Base-by-base conservation (phyloP, 208 protist species). In the Crithidia expoeki region DNA sequence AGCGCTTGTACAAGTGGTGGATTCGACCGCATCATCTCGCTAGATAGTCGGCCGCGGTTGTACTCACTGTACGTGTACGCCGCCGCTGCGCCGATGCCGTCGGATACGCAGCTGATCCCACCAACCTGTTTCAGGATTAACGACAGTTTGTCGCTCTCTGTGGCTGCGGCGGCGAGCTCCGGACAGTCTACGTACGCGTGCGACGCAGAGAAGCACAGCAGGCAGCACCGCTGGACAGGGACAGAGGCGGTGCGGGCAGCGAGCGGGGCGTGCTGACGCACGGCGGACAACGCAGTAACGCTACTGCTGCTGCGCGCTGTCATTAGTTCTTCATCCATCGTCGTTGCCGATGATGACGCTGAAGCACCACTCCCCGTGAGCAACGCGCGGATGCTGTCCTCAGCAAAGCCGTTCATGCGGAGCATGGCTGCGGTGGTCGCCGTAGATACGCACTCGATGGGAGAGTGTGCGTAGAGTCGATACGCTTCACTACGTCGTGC, bases 1-100 rank as follows among this genome's bases (percentile, higher is more conserved):
- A 95, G 57, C 30, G 60, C 76, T 12, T 21, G 12, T 14, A 84
- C 82, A 14, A 93, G 46, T 1, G 36, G 65, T 3, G 84, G 82
- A n/a, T 88, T 36, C 2, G 59, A 74, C 19, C 83, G 80, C 52
- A 94, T 60, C 76, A 87, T 40, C 19, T 87, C 83, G 11, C 70
- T 49, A 3, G 83, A 79, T 2, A 93, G 75, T 0, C 69, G 75
- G 12, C 85, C 84, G 49, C 74, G 62, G 74, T 93, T 91, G 81
- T 96, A 94, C 72, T 71, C 74, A 72, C 90, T 72, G 63, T 96
- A 91, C 4, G 94, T 73, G 55, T 86, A 93, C 27, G 72, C 82
- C 4, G 88, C 88, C 0, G 91, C 87, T 0, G 81, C 88, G 21
- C 58, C 72, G 28, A 94, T 72, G 63, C 91, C 91, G 60, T 87